Percentiles rank a stretch among this genome's conserved stretches.
Conservation (phyloP, 495 filamentous ascomycete genomes). For the Xylaria acuta region DNA sequence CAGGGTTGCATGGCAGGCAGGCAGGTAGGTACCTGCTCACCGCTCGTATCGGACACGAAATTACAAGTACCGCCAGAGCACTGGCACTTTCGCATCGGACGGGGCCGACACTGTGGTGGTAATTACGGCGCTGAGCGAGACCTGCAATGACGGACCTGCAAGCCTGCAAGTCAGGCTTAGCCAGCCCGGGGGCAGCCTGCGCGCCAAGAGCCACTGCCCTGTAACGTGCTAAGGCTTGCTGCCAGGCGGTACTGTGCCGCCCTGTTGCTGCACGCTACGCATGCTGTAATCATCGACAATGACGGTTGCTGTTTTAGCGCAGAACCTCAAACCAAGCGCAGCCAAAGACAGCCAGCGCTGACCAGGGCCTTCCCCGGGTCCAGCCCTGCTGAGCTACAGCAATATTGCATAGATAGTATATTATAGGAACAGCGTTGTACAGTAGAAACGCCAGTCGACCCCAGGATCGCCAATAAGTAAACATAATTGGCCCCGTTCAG, state of each 20-base stretch:
- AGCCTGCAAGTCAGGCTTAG: conserved; percentile 22
- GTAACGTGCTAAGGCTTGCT: conserved; percentile 18
- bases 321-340: conserved; percentile 20
- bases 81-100: conserved; percentile 14
- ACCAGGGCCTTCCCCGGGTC: conserved; percentile 6
- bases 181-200: neutral
- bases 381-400: conserved; percentile 13
- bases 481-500: conserved; percentile 3
- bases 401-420: neutral
- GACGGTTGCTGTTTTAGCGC: conserved; percentile 24
- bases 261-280: conserved; percentile 9
- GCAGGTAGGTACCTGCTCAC: conserved; percentile 19
- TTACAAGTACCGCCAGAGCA: conserved; percentile 21
- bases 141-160: conserved; percentile 18
- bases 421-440: neutral
- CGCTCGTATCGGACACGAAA: conserved; percentile 11
- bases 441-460: neutral
- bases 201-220: conserved; percentile 18
- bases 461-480: neutral
- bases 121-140: conserved; percentile 27
- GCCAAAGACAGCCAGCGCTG: conserved; percentile 6
- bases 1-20: conserved; percentile 11
- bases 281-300: conserved; percentile 17
- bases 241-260: conserved; percentile 2
- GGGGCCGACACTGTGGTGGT: conserved; percentile 26